Evolutionary conservation across 495 filamentous ascomycete genomes (phyloP).

Genomic region (Penicillium crystallinum): DNA sequence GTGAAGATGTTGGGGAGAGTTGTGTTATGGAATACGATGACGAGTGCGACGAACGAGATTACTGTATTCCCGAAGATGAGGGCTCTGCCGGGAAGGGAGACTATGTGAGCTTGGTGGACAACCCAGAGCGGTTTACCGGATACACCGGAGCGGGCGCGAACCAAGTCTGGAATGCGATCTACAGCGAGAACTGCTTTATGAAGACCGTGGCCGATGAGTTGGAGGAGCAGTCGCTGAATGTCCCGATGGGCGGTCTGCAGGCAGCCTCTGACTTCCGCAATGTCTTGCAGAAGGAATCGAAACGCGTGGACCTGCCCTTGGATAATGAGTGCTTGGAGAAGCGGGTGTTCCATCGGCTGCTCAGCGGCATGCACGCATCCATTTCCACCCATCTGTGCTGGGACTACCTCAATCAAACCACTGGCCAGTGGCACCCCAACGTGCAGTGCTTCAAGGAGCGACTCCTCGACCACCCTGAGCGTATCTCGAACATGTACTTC

Average conservation of each 20-base stretch:
- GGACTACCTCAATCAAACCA: slow-evolving; percentile 94
- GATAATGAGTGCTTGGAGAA: slow-evolving; percentile 96
- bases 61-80: slow-evolving; percentile 95
- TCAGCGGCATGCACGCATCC: slow-evolving; percentile 96
- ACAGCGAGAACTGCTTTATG: slow-evolving; percentile 95
- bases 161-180: slow-evolving; percentile 94
- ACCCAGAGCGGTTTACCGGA: slow-evolving; percentile 93
- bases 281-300: slow-evolving; percentile 67
- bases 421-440: slow-evolving; percentile 91
- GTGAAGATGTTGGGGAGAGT: slow-evolving; percentile 84
- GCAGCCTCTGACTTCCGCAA: slow-evolving; percentile 81
- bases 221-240: slow-evolving; percentile 25
- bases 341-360: slow-evolving; percentile 89
- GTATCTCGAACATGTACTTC: slow-evolving; percentile 96
- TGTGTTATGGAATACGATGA: slow-evolving; percentile 97
- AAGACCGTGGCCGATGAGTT: slow-evolving; percentile 47
- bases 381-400: slow-evolving; percentile 95
- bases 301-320: slow-evolving; percentile 62
- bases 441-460: slow-evolving; percentile 82
- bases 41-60: slow-evolving; percentile 95
- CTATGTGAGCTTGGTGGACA: slow-evolving; percentile 90
- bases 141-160: slow-evolving; percentile 77
- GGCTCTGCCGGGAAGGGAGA: slow-evolving; percentile 80
- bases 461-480: slow-evolving; percentile 77
- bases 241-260: slow-evolving; percentile 40